A percentile compares a stretch with the other conserved stretches of the same genome.
Conservation (phyloP, 352 stramenopile genomes). For the Phytophthora fragariaefolia region DNA sequence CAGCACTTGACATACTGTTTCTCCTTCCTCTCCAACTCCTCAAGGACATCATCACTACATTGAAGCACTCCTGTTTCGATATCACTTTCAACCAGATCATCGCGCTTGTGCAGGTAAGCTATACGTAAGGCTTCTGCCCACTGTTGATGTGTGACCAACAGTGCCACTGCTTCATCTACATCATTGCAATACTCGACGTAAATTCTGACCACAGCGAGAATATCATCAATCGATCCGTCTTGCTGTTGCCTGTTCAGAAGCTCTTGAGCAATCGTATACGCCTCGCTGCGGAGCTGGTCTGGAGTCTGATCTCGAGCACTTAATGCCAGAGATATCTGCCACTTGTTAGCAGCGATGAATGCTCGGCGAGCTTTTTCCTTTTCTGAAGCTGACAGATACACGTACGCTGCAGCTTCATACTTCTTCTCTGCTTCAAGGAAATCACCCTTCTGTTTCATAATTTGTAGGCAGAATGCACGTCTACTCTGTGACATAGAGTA, state of each 20-base stretch:
- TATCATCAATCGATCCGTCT: slow-evolving; percentile 32
- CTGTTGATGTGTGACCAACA: slow-evolving; percentile 64
- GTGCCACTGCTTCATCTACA: slow-evolving; percentile 72
- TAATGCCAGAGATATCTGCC: slow-evolving; percentile 67
- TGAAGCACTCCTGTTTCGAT: slow-evolving; percentile 66
- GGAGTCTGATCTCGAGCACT: slow-evolving; percentile 39
- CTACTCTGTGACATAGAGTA: slow-evolving; percentile 11
- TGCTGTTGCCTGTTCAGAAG: slow-evolving; percentile 48
- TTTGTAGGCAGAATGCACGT: slow-evolving; percentile 37
- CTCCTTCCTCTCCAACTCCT: slow-evolving; percentile 57
- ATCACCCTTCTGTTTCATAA: slow-evolving; percentile 59
- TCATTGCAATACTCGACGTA: slow-evolving; percentile 82
- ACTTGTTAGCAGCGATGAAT: slow-evolving; percentile 62
- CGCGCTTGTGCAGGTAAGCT: slow-evolving; percentile 59
- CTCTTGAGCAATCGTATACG: slow-evolving; percentile 59
- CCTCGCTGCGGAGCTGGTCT: slow-evolving; percentile 45
- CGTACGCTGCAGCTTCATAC: slow-evolving; percentile 63
- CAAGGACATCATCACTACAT: slow-evolving; percentile 44
- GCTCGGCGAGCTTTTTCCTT: slow-evolving; percentile 52
- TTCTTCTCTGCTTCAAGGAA: slow-evolving; percentile 48
- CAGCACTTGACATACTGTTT: slow-evolving; percentile 60
- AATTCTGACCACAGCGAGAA: slow-evolving; percentile 54
- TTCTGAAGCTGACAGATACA: slow-evolving; percentile 59
- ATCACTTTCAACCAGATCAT: slow-evolving; percentile 77
- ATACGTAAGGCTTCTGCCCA: slow-evolving; percentile 68